These are phyloP conservation scores for Sonneratia alba DNA, from an alignment of 345 rosid species.

Conservation along the genomic window DNA sequence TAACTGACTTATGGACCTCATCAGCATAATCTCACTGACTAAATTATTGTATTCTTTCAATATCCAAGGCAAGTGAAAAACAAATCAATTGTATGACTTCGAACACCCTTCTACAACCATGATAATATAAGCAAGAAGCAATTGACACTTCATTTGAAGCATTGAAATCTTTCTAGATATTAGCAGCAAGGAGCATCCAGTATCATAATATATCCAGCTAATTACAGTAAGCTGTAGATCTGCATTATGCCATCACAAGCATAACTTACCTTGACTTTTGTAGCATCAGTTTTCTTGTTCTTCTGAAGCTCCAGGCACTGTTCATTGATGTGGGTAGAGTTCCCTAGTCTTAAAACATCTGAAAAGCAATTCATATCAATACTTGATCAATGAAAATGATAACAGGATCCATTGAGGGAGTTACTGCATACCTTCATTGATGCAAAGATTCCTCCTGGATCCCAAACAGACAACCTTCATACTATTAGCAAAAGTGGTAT, in stretches of 20 bases:
- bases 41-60: not conserved
- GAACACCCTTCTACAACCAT: not conserved
- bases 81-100: not conserved
- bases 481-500: conserved; percentile 46
- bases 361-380: conserved; percentile 16
- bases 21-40: not conserved
- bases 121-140: not conserved
- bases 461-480: conserved; percentile 64
- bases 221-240: not conserved
- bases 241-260: not conserved
- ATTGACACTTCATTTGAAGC: not conserved
- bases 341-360: conserved; percentile 71
- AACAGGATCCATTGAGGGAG: not conserved
- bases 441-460: conserved; percentile 79
- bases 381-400: conserved; percentile 10
- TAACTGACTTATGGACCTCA: not conserved
- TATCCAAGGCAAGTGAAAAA: not conserved
- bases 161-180: not conserved
- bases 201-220: not conserved
- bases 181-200: not conserved
- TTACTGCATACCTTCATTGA: conserved; percentile 52
- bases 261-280: conserved; percentile 58
- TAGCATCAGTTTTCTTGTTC: conserved; percentile 39
- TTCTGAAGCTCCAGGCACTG: conserved; percentile 82
- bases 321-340: conserved; percentile 55